phyloP scores from a whole-genome alignment of 1,284 basidiomycete genomes.

The Cyathus olla region DNA sequence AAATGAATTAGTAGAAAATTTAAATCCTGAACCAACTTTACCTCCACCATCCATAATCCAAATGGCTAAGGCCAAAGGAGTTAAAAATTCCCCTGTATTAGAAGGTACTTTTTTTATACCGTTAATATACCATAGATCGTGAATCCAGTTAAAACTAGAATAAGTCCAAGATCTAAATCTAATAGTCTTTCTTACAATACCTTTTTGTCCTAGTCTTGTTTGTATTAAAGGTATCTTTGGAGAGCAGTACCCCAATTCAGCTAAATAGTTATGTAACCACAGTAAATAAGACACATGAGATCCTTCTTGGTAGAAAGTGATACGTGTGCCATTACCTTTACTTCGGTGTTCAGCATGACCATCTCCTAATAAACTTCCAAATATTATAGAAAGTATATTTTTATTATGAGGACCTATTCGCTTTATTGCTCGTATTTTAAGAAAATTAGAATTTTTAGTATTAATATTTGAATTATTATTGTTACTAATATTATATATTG shows the following conservation, averaged over 20 bases:
- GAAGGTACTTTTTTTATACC: neutral
- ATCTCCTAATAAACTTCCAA: neutral
- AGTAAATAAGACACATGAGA: neutral
- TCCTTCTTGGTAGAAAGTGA: neutral
- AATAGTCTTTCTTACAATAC: neutral
- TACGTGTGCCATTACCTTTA: neutral
- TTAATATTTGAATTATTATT: too few species aligned
- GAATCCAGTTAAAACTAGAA: constrained; percentile 1
- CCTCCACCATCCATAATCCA: neutral
- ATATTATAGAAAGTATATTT: neutral
- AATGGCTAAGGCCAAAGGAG: neutral
- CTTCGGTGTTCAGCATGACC: neutral
- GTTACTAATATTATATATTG: too few species aligned
- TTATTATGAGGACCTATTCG: neutral
- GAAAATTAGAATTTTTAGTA: too few species aligned
- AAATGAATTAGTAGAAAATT: neutral
- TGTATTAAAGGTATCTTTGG: neutral
- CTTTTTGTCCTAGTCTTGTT: neutral
- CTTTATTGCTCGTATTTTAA: neutral
- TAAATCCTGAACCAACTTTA: neutral
- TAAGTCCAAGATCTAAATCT: neutral
- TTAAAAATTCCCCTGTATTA: neutral
- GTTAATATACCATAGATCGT: neutral
- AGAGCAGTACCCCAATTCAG: neutral
- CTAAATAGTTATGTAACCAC: neutral